Conservation (phyloP, 129 eudicot species). For the Mikania micrantha region DNA sequence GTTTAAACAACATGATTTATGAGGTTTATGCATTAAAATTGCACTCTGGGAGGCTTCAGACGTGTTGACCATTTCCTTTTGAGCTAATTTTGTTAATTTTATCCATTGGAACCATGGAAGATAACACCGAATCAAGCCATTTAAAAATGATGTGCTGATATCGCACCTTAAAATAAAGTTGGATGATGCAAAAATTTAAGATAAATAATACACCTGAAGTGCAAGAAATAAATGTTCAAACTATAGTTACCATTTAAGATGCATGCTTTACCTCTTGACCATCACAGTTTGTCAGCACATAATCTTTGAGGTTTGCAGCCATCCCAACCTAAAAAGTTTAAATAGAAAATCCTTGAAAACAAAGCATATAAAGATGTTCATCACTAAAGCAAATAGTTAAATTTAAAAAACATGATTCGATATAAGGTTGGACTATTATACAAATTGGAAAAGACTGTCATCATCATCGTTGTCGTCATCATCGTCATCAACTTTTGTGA, state of each 20-base stretch:
- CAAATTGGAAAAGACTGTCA: neutral
- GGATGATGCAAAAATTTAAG: neutral
- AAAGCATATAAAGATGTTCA: neutral
- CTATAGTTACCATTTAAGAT: neutral
- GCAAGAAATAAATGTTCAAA: neutral
- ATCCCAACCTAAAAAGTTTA: constrained; percentile 55
- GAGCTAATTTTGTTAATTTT: neutral
- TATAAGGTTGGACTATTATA: no score
- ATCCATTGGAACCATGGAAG: neutral
- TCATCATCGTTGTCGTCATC: neutral
- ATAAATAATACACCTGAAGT: neutral
- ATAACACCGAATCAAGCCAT: neutral
- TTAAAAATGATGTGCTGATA: neutral
- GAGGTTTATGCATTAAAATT: neutral
- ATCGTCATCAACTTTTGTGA: no score
- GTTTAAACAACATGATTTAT: neutral
- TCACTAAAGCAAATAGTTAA: neutral
- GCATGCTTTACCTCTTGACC: constrained; percentile 62
- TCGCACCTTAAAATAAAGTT: neutral
- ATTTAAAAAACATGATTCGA: neutral
- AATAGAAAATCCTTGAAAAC: neutral
- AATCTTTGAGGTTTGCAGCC: constrained; percentile 91
- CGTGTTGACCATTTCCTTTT: neutral
- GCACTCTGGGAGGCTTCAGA: neutral
- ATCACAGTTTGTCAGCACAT: constrained; percentile 57